Base-by-base conservation (phyloP, 2,329 filamentous ascomycete genomes). In the Proliferodiscus dingleyae region DNA sequence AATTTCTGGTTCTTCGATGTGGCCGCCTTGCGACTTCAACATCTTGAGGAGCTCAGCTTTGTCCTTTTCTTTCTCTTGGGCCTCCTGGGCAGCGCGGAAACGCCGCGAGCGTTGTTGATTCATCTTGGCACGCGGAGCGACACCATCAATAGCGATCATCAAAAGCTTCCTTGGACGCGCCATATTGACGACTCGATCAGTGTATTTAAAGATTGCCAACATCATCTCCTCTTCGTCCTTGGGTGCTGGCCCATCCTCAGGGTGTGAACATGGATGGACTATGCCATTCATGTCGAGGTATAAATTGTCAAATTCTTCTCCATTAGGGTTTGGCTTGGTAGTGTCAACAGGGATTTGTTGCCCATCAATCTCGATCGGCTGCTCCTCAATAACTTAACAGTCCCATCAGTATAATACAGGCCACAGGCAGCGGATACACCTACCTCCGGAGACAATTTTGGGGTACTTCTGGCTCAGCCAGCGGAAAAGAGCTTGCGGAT, bases 271-370 rank as follows among this genome's bases (percentile, higher is more conserved):
- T 24, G 94, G 94, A 72, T 98, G 93, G 29, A 98, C 93, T 56
- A 98, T 98, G 65, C 93, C 94, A 68, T 98, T 98, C 91, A 98
- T 97, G 63, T 98, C 93, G 53, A 98, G 80, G 64, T 98, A 98
- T 5, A 98, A 74, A 62, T 98, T 98, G 70, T 98, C 91, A 62
- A 95, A 87, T 67, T 98, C 93, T 69, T 97, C 91, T 65, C 89
- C 89, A 69, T 98, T 98, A 2, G 94, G 94, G 63, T 98, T 98
- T 5, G 88, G 82, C 30, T 80, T 74, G 5, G 85, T 89, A 9
- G 81, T 83, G 64, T 98, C 89, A 50, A 97, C 80, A 2, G 93
- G 93, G 47, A 96, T 84, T 56, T 80, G 75, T 34, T 83, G 78
- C 55, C 89, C 91, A 75, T 95, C 88, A 66, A 97, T 80, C 54